Evolutionary conservation across 345 rosid genomes (phyloP), one percentile per base, ranked within the genome.

Genomic region (Geranium rotundifolium): DNA sequence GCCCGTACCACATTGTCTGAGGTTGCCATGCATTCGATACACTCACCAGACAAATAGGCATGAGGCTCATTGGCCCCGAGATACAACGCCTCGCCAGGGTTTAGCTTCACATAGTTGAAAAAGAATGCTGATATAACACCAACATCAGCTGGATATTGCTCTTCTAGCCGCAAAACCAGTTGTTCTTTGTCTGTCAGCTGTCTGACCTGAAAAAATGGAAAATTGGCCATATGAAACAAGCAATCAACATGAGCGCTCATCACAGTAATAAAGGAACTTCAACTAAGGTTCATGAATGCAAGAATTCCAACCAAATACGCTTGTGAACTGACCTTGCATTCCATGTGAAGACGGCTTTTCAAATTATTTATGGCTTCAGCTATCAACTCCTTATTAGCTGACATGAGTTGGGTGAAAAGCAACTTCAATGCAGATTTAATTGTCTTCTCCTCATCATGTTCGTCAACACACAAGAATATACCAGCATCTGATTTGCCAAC

Each of bases 1-100:
- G 99, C 99, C 58, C 99, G 84, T 39, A 95, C 97, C 61, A 90
- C 99, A 60, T 90, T 95, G 85, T 95, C 97, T 18, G 99, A 95
- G 56, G 99, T 86, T 17, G 97, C 99, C 99, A 95, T 95, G 84
- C 95, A 87, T 62, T 95, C 99, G 20, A 90, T 52, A 72, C 97
- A 90, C n/a, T 95, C 99, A 8, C 99, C 99, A 14, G 65, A 79
- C 62, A 95, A 62, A 65, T 95, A 95, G 0, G 99, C 99, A 60
- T 95, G 99, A 8, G 96, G 99, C 72, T 88, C 97, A 69, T 95
- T 88, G 54, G 96, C 91, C 74, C 95, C 95, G 1, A 95, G 89
- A 76, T 82, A 90, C 79, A 95, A 80, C 65, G 97, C 99, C 84
- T 93, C 92, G 16, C 97, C 97, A 4, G 97, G 91, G 64, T 79